Evolutionary conservation across 2,329 filamentous ascomycete species (phyloP).

Genomic region (Bipolaris bicolor): DNA sequence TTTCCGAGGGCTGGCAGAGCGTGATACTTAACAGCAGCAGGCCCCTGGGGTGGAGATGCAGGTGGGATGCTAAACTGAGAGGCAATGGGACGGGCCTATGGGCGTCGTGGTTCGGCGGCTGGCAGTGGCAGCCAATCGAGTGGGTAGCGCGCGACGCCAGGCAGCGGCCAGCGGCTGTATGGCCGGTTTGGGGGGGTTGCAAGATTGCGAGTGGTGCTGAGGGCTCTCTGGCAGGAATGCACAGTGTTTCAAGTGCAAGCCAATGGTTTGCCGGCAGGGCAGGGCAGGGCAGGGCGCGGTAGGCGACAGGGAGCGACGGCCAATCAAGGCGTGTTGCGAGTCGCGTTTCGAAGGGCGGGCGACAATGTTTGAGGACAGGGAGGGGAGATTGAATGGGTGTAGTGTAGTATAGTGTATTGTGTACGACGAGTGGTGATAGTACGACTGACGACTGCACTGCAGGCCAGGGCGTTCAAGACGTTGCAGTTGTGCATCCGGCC

Average conservation of each 20-base stretch:
- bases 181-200: slow-evolving; percentile 36
- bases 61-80: slow-evolving; percentile 24
- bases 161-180: slow-evolving; percentile 40
- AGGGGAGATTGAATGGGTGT: slow-evolving; percentile 2
- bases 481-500: background rate
- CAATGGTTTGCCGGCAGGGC: slow-evolving; percentile 34
- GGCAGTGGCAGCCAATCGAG: slow-evolving; percentile 39
- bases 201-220: slow-evolving; percentile 34
- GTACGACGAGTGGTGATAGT: too few species aligned
- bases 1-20: slow-evolving; percentile 31
- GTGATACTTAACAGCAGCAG: slow-evolving; percentile 40
- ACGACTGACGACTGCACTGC: slow-evolving; percentile 15
- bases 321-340: slow-evolving; percentile 36
- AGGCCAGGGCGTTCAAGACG: slow-evolving; percentile 11
- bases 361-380: slow-evolving; percentile 39
- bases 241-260: slow-evolving; percentile 46
- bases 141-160: slow-evolving; percentile 40
- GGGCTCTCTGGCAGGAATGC: slow-evolving; percentile 39
- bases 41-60: slow-evolving; percentile 22
- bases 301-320: slow-evolving; percentile 38
- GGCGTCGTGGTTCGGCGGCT: slow-evolving; percentile 31
- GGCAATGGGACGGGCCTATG: slow-evolving; percentile 25
- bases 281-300: slow-evolving; percentile 27
- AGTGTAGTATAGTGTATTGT: too few species aligned
- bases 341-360: slow-evolving; percentile 41